Evolutionary conservation across 192 early-diverging fungal genomes (phyloP).

Genomic region (Kickxella alabastrina): DNA sequence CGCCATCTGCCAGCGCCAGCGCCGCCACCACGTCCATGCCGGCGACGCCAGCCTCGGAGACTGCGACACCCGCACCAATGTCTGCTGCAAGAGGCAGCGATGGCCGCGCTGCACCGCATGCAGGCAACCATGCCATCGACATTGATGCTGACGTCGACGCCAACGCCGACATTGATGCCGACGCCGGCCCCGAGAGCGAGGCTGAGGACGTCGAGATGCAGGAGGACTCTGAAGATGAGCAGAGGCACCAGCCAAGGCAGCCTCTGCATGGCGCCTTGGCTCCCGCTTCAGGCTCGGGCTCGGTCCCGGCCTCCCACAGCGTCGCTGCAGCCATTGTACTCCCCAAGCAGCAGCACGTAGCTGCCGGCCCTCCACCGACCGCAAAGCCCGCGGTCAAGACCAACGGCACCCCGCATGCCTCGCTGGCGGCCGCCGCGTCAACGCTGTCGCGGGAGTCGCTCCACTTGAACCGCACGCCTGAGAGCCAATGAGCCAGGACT

Average conservation of each 20-base stretch:
- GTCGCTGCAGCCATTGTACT: slow-evolving; percentile 8
- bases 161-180: slow-evolving; percentile 15
- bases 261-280: too few species aligned
- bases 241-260: neutral
- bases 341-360: slow-evolving; percentile 4
- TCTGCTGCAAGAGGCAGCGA: too few species aligned
- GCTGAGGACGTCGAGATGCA: slow-evolving; percentile 50
- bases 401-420: neutral
- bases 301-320: too few species aligned
- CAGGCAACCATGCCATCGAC: too few species aligned
- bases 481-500: neutral
- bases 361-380: slow-evolving; percentile 23
- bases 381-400: slow-evolving; percentile 25
- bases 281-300: too few species aligned
- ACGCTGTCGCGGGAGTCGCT: too few species aligned
- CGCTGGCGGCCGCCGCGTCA: neutral
- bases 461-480: slow-evolving; percentile 5
- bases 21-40: slow-evolving; percentile 21
- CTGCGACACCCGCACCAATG: slow-evolving; percentile 24
- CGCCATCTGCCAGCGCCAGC: slow-evolving; percentile 25
- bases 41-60: slow-evolving; percentile 26
- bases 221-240: slow-evolving; percentile 26
- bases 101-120: too few species aligned
- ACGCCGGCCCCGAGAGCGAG: slow-evolving; percentile 25
- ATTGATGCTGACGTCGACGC: too few species aligned